phyloP scores from a whole-genome alignment of 768 basidiomycete genomes.

The Trametopsis cervina region DNA sequence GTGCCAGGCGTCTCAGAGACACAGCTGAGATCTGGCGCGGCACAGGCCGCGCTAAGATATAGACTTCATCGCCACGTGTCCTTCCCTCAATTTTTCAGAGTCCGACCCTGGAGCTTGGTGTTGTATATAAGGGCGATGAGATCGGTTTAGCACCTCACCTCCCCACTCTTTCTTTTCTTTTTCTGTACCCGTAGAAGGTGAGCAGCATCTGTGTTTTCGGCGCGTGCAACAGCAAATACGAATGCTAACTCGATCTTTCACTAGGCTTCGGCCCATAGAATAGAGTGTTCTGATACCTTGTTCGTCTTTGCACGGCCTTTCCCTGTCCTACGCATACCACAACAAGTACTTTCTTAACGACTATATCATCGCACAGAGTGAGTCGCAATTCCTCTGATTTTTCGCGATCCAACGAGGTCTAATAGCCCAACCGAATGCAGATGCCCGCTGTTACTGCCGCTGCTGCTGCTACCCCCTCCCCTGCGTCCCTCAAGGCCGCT shows the following conservation, averaged over 20 bases:
- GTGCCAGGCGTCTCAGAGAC: not conserved
- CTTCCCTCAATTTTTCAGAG: constrained; percentile 20
- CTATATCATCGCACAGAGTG: constrained; percentile 21
- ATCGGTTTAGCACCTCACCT: constrained; percentile 25
- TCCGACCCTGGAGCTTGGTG: constrained; percentile 10
- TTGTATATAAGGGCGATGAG: constrained; percentile 20
- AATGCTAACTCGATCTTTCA: constrained; percentile 7
- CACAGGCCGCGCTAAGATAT: not conserved
- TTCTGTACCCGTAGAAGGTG: constrained; percentile 29
- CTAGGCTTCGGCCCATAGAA: constrained; percentile 34
- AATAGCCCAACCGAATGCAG: constrained; percentile 26
- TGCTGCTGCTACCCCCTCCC: constrained; percentile 49
- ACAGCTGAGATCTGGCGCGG: constrained; percentile 1
- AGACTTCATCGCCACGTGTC: constrained; percentile 17
- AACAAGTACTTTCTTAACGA: constrained; percentile 25
- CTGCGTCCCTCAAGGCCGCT: constrained; percentile 66
- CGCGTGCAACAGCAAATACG: constrained; percentile 1
- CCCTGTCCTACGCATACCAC: constrained; percentile 33
- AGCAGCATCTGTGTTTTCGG: constrained; percentile 5
- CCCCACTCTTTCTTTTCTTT: constrained; percentile 29
- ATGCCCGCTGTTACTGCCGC: constrained; percentile 80
- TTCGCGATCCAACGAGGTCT: constrained; percentile 4
- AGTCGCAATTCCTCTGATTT: constrained; percentile 1
- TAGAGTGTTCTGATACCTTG: constrained; percentile 66
- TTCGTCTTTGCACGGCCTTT: constrained; percentile 35